phyloP scores from a whole-genome alignment of 495 filamentous ascomycete genomes.

The Beverwykella pulmonaria region DNA sequence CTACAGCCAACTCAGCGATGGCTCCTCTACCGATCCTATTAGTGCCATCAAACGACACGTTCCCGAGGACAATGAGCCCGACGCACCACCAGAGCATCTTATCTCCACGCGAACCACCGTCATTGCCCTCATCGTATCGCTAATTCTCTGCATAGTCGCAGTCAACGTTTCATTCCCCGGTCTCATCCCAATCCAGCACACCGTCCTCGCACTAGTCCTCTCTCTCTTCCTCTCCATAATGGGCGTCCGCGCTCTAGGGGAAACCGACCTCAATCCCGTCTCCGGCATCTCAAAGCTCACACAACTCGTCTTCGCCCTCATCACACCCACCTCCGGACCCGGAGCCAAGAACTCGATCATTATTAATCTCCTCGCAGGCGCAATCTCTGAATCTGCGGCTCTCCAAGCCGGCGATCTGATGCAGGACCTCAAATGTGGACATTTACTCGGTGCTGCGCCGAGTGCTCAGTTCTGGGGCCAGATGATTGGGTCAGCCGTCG shows the following conservation, averaged over 20 bases:
- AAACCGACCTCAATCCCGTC: constrained; percentile 96
- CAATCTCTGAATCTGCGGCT: constrained; percentile 82
- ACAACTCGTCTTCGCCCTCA: constrained; percentile 88
- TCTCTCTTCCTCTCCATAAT: constrained; percentile 89
- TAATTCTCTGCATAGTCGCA: constrained; percentile 75
- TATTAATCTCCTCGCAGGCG: constrained; percentile 94
- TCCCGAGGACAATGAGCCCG: constrained; percentile 47
- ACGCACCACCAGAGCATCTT: constrained; percentile 82
- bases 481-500: constrained; percentile 85
- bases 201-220: constrained; percentile 79
- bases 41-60: constrained; percentile 23
- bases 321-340: constrained; percentile 64
- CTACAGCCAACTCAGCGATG: constrained; percentile 38
- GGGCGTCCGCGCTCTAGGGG: constrained; percentile 91
- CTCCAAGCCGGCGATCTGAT: constrained; percentile 96
- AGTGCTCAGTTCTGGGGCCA: constrained; percentile 97
- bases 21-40: constrained; percentile 24
- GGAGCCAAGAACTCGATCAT: constrained; percentile 76
- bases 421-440: constrained; percentile 97
- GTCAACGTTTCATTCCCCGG: constrained; percentile 78
- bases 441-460: constrained; percentile 86
- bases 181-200: constrained; percentile 67
- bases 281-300: constrained; percentile 96
- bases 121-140: constrained; percentile 72
- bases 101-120: constrained; percentile 72